A percentile compares a stretch with the other conserved stretches of the same genome.
phyloP scores from a whole-genome alignment of 306 rosid species.

The Quercus bicolor region DNA sequence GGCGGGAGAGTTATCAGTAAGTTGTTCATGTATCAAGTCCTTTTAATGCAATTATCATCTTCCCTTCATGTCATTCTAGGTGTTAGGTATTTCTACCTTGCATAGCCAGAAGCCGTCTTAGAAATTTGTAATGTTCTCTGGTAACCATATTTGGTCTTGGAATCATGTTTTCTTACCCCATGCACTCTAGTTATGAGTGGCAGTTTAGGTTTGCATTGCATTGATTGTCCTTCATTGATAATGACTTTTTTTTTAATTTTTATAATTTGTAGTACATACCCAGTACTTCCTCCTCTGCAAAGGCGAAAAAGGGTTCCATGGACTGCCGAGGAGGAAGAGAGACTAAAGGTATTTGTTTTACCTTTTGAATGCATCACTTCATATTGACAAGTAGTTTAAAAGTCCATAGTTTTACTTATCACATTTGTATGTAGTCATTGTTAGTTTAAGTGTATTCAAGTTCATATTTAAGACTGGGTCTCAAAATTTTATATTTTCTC shows the following conservation, averaged over 20 bases:
- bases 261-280: conserved; percentile 38
- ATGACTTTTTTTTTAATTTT: background rate
- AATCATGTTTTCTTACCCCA: background rate
- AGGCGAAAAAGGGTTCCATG: conserved; percentile 46
- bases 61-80: conserved; percentile 2
- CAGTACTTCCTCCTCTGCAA: conserved; percentile 19
- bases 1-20: conserved; percentile 26
- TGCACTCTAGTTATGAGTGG: background rate
- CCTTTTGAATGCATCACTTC: background rate
- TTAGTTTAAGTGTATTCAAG: background rate
- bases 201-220: background rate
- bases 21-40: conserved; percentile 22
- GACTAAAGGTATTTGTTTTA: conserved; percentile 39
- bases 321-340: conserved; percentile 59
- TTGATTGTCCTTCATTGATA: background rate
- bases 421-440: background rate
- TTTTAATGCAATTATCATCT: background rate
- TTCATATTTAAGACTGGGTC: background rate
- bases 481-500: background rate
- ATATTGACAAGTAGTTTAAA: background rate
- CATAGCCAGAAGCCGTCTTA: conserved; percentile 8
- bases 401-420: background rate
- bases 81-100: conserved; percentile 10
- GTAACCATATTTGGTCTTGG: background rate
- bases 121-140: background rate